Evolutionary conservation across 164 flowering plant species (phyloP).

Genomic region (Akebia trifoliata): DNA sequence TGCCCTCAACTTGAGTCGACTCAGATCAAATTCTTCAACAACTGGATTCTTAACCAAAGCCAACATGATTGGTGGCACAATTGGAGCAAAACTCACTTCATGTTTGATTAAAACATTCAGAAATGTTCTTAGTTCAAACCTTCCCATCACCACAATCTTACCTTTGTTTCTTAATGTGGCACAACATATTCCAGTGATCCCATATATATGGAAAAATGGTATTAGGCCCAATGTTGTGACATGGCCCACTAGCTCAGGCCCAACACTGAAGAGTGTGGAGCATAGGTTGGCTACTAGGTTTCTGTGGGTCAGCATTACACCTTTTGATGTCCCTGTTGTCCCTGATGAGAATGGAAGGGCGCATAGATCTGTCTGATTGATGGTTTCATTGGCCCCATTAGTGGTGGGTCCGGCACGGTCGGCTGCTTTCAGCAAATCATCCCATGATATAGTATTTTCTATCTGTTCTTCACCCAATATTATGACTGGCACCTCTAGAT

Average conservation of each 20-base stretch:
- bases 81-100: conserved; percentile 80
- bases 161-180: conserved; percentile 84
- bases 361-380: conserved; percentile 64
- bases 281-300: conserved; percentile 87
- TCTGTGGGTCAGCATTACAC: conserved; percentile 87
- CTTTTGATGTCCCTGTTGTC: conserved; percentile 89
- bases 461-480: conserved; percentile 52
- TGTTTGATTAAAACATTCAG: conserved; percentile 61
- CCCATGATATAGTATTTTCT: conserved; percentile 55
- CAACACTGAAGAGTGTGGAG: conserved; percentile 75
- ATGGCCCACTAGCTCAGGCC: conserved; percentile 63
- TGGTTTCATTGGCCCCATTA: conserved; percentile 16
- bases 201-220: conserved; percentile 95
- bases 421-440: conserved; percentile 62
- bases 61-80: conserved; percentile 90
- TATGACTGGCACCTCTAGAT: conserved; percentile 50
- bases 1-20: conserved; percentile 61
- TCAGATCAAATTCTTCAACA: conserved; percentile 76
- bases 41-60: conserved; percentile 76
- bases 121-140: conserved; percentile 70
- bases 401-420: conserved; percentile 52
- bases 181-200: conserved; percentile 82
- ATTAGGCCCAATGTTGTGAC: conserved; percentile 79
- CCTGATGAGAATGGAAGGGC: conserved; percentile 99
- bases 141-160: conserved; percentile 81